Percentiles rank a stretch among this genome's conserved stretches.
Evolutionary conservation across 2,329 filamentous ascomycete genomes (phyloP).

Genomic region (Beauveria bassiana): DNA sequence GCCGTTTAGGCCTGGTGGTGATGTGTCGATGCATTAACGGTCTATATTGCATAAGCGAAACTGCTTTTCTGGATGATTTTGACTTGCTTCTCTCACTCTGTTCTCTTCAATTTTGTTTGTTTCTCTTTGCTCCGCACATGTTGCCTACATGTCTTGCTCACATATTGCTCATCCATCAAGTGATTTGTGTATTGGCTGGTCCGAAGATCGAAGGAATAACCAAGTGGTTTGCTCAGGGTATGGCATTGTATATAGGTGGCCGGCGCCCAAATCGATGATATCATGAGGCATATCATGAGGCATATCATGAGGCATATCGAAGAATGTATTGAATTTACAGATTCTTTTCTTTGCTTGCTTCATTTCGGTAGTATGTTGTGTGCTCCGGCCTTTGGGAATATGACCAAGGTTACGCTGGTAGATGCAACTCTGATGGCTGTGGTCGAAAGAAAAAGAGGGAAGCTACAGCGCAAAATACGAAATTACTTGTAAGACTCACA

Average conservation of each 20-base stretch:
- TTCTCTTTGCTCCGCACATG: neutral
- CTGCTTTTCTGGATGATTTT: neutral
- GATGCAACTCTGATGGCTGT: too few relatives aligned
- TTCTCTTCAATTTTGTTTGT: neutral
- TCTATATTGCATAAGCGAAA: constrained; percentile 10
- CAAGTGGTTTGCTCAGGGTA: neutral
- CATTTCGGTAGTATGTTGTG: too few relatives aligned
- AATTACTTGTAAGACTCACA: too few relatives aligned
- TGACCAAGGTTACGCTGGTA: too few relatives aligned
- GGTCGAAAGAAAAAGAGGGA: too few relatives aligned
- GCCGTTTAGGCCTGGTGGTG: neutral
- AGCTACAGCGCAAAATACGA: too few relatives aligned
- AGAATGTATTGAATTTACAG: neutral
- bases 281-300: too few relatives aligned
- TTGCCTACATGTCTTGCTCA: neutral
- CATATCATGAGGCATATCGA: neutral
- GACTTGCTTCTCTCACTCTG: neutral
- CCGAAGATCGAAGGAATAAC: neutral
- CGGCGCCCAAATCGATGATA: neutral
- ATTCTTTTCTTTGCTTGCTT: neutral
- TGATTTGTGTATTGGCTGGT: neutral
- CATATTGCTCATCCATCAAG: neutral
- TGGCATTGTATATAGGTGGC: constrained; percentile 3
- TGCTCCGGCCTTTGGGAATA: too few relatives aligned
- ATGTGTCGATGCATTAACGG: constrained; percentile 2